A percentile compares a stretch with the other conserved stretches of the same genome.
Evolutionary conservation across 148 eudicot species (phyloP).

Genomic region (Suaeda aralocaspica): DNA sequence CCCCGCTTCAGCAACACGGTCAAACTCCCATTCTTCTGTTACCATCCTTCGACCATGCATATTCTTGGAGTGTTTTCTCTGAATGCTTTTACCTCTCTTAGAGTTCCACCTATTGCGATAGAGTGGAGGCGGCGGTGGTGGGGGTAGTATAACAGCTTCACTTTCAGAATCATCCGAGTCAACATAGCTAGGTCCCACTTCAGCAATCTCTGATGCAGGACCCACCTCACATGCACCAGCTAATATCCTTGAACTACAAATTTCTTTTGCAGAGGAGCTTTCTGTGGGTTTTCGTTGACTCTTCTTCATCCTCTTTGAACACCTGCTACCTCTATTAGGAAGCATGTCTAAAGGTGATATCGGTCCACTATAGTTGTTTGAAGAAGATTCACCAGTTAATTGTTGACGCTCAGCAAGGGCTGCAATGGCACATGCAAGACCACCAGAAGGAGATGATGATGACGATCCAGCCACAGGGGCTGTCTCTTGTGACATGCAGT

Average conservation of each 20-base stretch:
- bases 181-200: conserved; percentile 21
- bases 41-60: conserved; percentile 19
- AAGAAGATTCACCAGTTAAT: conserved; percentile 40
- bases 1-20: conserved; percentile 46
- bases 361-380: conserved; percentile 31
- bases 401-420: conserved; percentile 94
- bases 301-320: conserved; percentile 28
- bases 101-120: conserved; percentile 15
- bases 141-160: conserved; percentile 14
- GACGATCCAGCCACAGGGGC: conserved; percentile 46
- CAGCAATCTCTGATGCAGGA: conserved; percentile 16
- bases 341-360: conserved; percentile 36
- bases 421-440: conserved; percentile 94
- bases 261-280: conserved; percentile 20
- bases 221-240: conserved; percentile 13
- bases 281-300: conserved; percentile 22
- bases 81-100: conserved; percentile 26
- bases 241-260: conserved; percentile 20
- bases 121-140: conserved; percentile 20
- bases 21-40: conserved; percentile 47
- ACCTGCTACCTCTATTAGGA: conserved; percentile 49
- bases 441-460: conserved; percentile 86
- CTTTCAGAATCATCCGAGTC: conserved; percentile 23
- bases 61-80: conserved; percentile 25
- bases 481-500: conserved; percentile 31